Percentiles rank a stretch among this genome's conserved stretches.
These are phyloP conservation scores for Ophiostoma quercus DNA, from an alignment of 2,329 filamentous ascomycete genomes.

Conservation along the genomic window DNA sequence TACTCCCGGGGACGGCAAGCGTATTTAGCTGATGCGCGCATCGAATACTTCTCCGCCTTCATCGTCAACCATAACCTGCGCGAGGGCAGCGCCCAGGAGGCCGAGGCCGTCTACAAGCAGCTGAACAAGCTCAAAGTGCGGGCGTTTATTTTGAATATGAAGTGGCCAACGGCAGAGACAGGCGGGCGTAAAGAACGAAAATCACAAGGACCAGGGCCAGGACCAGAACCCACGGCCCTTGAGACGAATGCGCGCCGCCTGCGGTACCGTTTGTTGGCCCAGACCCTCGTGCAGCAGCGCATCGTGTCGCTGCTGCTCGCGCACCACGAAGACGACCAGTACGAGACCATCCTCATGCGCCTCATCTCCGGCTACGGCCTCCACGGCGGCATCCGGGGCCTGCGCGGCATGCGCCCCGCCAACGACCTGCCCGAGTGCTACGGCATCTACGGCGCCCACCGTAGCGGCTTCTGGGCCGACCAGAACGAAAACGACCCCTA, in stretches of 20 bases:
- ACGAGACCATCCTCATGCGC: constrained; percentile 82
- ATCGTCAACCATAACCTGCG: constrained; percentile 57
- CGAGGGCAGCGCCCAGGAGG: constrained; percentile 48
- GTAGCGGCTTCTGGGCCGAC: constrained; percentile 55
- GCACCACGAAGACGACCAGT: constrained; percentile 86
- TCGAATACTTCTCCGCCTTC: constrained; percentile 40
- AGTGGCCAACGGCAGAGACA: constrained; percentile 40
- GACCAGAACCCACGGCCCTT: constrained; percentile 51
- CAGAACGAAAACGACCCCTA: constrained; percentile 37
- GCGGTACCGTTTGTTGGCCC: constrained; percentile 68
- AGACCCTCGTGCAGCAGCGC: constrained; percentile 46
- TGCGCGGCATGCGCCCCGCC: constrained; percentile 62
- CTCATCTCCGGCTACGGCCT: constrained; percentile 61
- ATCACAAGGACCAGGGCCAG: too few relatives aligned
- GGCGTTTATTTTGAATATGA: constrained; percentile 34
- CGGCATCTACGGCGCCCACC: constrained; percentile 65
- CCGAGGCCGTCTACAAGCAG: constrained; percentile 40
- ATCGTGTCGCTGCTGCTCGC: constrained; percentile 66
- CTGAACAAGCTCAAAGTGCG: constrained; percentile 36
- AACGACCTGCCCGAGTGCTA: constrained; percentile 78
- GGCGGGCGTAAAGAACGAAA: too few relatives aligned
- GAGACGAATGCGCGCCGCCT: constrained; percentile 70
- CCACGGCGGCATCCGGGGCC: constrained; percentile 61
- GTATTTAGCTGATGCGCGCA: constrained; percentile 37
- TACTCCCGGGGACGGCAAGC: too few relatives aligned